phyloP scores from a whole-genome alignment of 768 basidiomycete genomes.

The Serendipita vermifera region DNA sequence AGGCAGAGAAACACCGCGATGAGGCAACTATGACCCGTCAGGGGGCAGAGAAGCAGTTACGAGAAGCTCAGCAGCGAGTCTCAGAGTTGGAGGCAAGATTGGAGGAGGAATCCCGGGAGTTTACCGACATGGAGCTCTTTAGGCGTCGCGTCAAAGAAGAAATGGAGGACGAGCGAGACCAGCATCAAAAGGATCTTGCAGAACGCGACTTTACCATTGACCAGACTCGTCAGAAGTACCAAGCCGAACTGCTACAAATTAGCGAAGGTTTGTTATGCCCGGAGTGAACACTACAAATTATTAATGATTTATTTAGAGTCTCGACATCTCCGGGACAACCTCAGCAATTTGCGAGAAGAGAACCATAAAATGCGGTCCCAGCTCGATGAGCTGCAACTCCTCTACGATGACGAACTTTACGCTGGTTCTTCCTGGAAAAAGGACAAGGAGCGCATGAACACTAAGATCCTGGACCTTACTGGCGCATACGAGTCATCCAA shows the following conservation, averaged over 20 bases:
- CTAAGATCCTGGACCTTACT: slow-evolving; percentile 61
- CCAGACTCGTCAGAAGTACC: slow-evolving; percentile 77
- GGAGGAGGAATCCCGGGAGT: slow-evolving; percentile 54
- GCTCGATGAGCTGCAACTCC: slow-evolving; percentile 59
- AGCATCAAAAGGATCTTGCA: slow-evolving; percentile 65
- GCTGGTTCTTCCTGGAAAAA: slow-evolving; percentile 73
- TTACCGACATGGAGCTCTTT: slow-evolving; percentile 49
- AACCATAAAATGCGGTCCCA: slow-evolving; percentile 66
- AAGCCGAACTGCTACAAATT: slow-evolving; percentile 67
- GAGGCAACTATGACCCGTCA: slow-evolving; percentile 41
- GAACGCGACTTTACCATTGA: slow-evolving; percentile 67
- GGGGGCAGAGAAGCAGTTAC: slow-evolving; percentile 36
- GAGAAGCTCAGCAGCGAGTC: slow-evolving; percentile 38
- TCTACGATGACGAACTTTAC: slow-evolving; percentile 65
- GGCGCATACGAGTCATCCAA: slow-evolving; percentile 64
- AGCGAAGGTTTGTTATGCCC: slow-evolving; percentile 47
- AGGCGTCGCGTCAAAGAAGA: slow-evolving; percentile 59
- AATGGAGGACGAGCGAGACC: slow-evolving; percentile 64
- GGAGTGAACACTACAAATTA: neutral
- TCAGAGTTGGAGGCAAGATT: slow-evolving; percentile 49
- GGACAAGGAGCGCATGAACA: slow-evolving; percentile 76
- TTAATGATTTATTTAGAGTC: slow-evolving; percentile 36
- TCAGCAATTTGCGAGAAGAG: slow-evolving; percentile 67
- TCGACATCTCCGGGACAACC: slow-evolving; percentile 60
- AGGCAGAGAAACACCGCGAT: slow-evolving; percentile 46